Percentiles rank a stretch among this genome's conserved stretches.
phyloP scores from a whole-genome alignment of 768 basidiomycete species.

The Boletellus sp. region DNA sequence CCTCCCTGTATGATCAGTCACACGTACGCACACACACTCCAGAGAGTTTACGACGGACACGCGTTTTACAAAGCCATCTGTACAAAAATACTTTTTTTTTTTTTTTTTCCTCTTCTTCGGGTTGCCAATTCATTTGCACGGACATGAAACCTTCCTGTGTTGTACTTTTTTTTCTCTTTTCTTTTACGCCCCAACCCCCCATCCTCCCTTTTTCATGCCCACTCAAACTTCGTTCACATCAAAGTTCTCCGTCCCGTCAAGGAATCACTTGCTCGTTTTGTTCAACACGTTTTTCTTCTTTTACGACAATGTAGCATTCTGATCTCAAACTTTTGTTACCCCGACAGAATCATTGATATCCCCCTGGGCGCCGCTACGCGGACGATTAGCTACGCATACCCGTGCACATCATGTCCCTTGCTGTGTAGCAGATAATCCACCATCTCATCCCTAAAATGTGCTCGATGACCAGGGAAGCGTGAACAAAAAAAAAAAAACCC shows the following conservation, averaged over 20 bases:
- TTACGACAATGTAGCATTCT: slow-evolving; percentile 22
- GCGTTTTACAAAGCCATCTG: slow-evolving; percentile 2
- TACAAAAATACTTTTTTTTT: slow-evolving; percentile 1
- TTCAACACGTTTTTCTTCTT: slow-evolving; percentile 3
- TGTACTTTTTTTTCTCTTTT: slow-evolving; percentile 8
- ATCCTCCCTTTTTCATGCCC: slow-evolving; percentile 5
- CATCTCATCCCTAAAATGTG: slow-evolving; percentile 12
- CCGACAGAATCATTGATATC: slow-evolving; percentile 10
- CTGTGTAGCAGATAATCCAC: slow-evolving; percentile 24
- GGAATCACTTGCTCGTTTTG: slow-evolving; percentile 5
- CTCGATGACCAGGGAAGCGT: too few species aligned
- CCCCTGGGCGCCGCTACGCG: background rate
- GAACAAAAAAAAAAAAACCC: background rate
- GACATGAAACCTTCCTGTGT: slow-evolving; percentile 19
- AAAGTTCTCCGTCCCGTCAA: slow-evolving; percentile 1
- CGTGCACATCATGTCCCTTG: background rate
- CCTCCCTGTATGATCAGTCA: too few species aligned
- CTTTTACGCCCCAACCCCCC: slow-evolving; percentile 1
- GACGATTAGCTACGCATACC: too few species aligned
- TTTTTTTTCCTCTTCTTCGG: too few species aligned
- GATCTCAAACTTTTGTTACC: background rate
- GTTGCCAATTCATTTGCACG: slow-evolving; percentile 11
- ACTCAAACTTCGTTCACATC: slow-evolving; percentile 9
- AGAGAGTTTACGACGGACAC: slow-evolving; percentile 4
- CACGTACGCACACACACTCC: slow-evolving; percentile 5